A percentile compares a stretch with the other conserved stretches of the same genome.
These are phyloP conservation scores for Stropharia rugosoannulata DNA, from an alignment of 768 basidiomycete species.

Conservation along the genomic window DNA sequence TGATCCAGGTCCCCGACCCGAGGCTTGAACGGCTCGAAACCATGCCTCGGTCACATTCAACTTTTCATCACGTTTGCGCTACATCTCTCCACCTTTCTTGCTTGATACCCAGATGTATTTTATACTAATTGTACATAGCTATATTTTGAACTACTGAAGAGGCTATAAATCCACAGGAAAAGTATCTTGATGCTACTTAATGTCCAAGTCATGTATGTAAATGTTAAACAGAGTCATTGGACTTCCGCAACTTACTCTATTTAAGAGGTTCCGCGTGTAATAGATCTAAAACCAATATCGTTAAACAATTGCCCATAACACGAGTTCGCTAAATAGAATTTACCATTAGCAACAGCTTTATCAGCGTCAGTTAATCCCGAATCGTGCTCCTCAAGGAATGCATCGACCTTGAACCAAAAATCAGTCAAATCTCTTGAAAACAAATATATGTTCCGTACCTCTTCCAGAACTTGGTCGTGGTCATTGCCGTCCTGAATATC, in stretches of 20 bases:
- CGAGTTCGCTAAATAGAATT: slow-evolving; percentile 16
- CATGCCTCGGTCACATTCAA: neutral
- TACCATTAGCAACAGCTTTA: slow-evolving; percentile 75
- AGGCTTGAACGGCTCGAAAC: neutral
- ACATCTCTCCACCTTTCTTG: slow-evolving; percentile 3
- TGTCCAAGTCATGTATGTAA: neutral
- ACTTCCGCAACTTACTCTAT: slow-evolving; percentile 19
- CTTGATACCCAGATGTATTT: slow-evolving; percentile 16
- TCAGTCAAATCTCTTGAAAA: slow-evolving; percentile 2
- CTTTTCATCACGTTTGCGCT: neutral
- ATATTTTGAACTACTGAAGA: slow-evolving; percentile 3
- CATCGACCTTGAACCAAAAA: slow-evolving; percentile 63
- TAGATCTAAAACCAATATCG: slow-evolving; percentile 40
- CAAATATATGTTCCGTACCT: slow-evolving; percentile 45
- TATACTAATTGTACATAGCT: slow-evolving; percentile 21
- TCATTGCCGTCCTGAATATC: slow-evolving; percentile 65
- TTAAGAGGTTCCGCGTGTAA: slow-evolving; percentile 61
- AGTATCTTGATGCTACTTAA: neutral
- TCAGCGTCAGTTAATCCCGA: slow-evolving; percentile 80
- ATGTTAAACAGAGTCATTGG: neutral
- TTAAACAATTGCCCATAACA: slow-evolving; percentile 1
- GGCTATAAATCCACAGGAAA: neutral
- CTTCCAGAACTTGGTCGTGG: slow-evolving; percentile 76
- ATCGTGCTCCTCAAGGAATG: slow-evolving; percentile 93
- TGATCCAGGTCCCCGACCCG: slow-evolving; percentile 42